These are phyloP conservation scores for Metarhizium rileyi DNA, from an alignment of 2,329 filamentous ascomycete genomes.

Conservation along the genomic window DNA sequence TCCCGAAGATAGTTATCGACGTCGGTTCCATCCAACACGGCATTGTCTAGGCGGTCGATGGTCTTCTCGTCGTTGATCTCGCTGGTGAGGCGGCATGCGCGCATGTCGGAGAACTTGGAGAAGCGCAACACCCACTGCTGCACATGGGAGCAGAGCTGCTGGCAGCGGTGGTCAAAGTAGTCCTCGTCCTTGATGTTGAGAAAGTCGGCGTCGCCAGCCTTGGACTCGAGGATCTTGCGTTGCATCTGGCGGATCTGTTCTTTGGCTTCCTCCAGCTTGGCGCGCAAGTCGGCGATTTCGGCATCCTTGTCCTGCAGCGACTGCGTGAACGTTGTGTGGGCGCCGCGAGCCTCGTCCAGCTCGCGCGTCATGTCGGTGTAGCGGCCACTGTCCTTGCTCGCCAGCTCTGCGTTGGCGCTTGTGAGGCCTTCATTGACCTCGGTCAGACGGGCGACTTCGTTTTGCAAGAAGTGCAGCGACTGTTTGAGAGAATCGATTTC, in stretches of 20 bases:
- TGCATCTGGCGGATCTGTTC: constrained; percentile 45
- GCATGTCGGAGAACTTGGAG: constrained; percentile 93
- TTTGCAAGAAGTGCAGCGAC: constrained; percentile 69
- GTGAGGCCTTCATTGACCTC: constrained; percentile 75
- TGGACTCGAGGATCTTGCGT: constrained; percentile 45
- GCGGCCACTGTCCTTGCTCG: constrained; percentile 64
- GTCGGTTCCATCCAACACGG: constrained; percentile 86
- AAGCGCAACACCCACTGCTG: constrained; percentile 98
- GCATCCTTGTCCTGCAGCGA: constrained; percentile 72
- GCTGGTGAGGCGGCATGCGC: constrained; percentile 69
- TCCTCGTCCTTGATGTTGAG: constrained; percentile 79
- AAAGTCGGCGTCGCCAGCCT: constrained; percentile 59
- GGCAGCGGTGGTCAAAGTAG: constrained; percentile 89
- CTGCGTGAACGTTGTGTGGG: constrained; percentile 52
- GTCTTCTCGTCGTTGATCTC: constrained; percentile 89
- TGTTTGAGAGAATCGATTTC: constrained; percentile 77
- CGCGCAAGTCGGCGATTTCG: constrained; percentile 69
- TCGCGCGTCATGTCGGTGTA: constrained; percentile 58
- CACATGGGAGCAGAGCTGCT: constrained; percentile 89
- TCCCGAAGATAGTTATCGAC: constrained; percentile 82
- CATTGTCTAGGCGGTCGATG: constrained; percentile 87
- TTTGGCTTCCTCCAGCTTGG: constrained; percentile 66
- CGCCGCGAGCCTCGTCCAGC: constrained; percentile 56
- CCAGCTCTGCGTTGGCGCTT: constrained; percentile 67
- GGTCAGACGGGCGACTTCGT: constrained; percentile 69